These are phyloP conservation scores for Aspergillus fumigatiaffinis DNA, from an alignment of 2,329 filamentous ascomycete species.

Conservation along the genomic window DNA sequence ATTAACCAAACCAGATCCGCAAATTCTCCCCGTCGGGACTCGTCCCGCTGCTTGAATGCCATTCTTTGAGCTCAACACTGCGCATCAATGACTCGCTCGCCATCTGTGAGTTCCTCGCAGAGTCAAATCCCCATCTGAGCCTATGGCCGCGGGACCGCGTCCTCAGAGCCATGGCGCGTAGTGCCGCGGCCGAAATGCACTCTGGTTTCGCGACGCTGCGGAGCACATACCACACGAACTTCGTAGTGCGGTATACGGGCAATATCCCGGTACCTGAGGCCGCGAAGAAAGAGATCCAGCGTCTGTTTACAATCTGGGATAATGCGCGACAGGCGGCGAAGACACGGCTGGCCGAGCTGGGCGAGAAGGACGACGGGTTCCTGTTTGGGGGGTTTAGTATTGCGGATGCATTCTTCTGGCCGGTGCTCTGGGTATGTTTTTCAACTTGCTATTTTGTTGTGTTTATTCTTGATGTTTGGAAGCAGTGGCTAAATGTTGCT, in stretches of 20 bases:
- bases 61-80: constrained; percentile 18
- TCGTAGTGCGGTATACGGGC: constrained; percentile 27
- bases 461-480: not conserved
- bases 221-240: constrained; percentile 25
- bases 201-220: constrained; percentile 28
- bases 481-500: constrained; percentile 16
- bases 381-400: constrained; percentile 37
- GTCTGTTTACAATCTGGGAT: constrained; percentile 27
- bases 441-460: not conserved
- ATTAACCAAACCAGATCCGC: constrained; percentile 15
- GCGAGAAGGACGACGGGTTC: constrained; percentile 30
- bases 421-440: constrained; percentile 32
- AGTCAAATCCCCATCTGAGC: constrained; percentile 23
- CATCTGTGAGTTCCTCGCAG: constrained; percentile 33
- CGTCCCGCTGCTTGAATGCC: constrained; percentile 26
- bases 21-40: constrained; percentile 25
- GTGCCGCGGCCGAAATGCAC: constrained; percentile 33
- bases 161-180: constrained; percentile 31
- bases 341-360: constrained; percentile 19
- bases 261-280: constrained; percentile 25
- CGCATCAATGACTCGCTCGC: constrained; percentile 29
- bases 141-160: constrained; percentile 31
- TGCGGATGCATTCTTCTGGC: constrained; percentile 39
- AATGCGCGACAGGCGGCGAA: constrained; percentile 20
- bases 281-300: constrained; percentile 22